phyloP scores from a whole-genome alignment of 1,139 yeast genomes.

The Saccharomyces hybrid region DNA sequence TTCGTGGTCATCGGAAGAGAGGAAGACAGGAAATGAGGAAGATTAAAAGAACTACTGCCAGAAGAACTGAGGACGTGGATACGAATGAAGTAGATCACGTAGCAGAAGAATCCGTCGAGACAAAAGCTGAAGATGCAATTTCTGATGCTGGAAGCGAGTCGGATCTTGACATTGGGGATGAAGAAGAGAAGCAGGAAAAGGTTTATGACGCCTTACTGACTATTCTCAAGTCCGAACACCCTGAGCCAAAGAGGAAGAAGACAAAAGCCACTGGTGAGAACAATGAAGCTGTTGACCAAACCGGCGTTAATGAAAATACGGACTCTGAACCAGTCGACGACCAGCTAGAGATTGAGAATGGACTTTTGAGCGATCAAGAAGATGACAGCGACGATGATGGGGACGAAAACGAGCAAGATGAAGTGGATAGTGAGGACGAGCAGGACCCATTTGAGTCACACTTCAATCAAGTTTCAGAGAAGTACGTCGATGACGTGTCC shows the following conservation, averaged over 20 bases:
- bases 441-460: conserved; percentile 64
- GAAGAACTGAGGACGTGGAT: conserved; percentile 24
- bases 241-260: conserved; percentile 31
- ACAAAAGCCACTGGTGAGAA: conserved; percentile 30
- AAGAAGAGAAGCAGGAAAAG: conserved; percentile 33
- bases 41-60: conserved; percentile 47
- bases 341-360: conserved; percentile 8
- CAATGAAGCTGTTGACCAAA: conserved; percentile 34
- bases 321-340: conserved; percentile 30
- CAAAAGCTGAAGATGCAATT: conserved; percentile 16
- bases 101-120: conserved; percentile 5
- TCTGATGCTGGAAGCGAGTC: conserved; percentile 19
- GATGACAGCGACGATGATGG: conserved; percentile 30
- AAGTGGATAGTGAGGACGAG: conserved; percentile 32
- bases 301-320: conserved; percentile 32
- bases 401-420: conserved; percentile 30
- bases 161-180: conserved; percentile 6
- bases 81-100: conserved; percentile 7
- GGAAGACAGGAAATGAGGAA: conserved; percentile 57
- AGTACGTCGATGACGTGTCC: conserved; percentile 33
- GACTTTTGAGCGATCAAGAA: conserved; percentile 19
- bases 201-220: conserved; percentile 77
- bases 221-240: conserved; percentile 50
- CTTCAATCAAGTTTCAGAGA: conserved; percentile 51
- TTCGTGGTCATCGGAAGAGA: conserved; percentile 30